Conservation (phyloP, 2,329 filamentous ascomycete species). For the Cladophialophora carrionii region DNA sequence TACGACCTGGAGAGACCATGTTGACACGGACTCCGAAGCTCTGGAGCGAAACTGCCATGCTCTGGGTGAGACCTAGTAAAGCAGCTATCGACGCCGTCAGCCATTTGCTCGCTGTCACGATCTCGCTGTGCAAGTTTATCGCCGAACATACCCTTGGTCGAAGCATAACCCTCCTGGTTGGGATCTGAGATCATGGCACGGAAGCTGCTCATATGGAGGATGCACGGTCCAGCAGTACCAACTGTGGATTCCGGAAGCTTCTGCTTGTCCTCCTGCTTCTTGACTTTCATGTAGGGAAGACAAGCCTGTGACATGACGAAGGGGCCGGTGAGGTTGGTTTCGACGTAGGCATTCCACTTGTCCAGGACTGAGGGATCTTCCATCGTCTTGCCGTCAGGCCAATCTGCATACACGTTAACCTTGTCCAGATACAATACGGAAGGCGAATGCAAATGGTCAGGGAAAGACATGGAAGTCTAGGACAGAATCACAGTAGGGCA, state of each 20-base stretch:
- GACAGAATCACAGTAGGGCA: neutral
- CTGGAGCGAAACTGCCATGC: conserved; percentile 45
- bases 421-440: neutral
- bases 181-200: conserved; percentile 52
- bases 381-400: conserved; percentile 54
- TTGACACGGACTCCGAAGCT: conserved; percentile 45
- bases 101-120: neutral
- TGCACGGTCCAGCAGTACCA: conserved; percentile 45
- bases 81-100: conserved; percentile 35
- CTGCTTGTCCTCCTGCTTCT: conserved; percentile 24
- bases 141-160: conserved; percentile 41
- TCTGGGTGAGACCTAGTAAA: conserved; percentile 45
- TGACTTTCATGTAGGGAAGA: conserved; percentile 52
- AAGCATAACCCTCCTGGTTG: conserved; percentile 56
- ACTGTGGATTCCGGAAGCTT: conserved; percentile 34
- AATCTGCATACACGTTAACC: conserved; percentile 37
- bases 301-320: conserved; percentile 54
- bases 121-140: neutral
- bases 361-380: conserved; percentile 49
- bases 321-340: conserved; percentile 54
- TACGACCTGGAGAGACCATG: conserved; percentile 52
- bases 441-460: neutral
- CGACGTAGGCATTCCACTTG: conserved; percentile 53
- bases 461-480: neutral
- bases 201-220: conserved; percentile 54